Evolutionary conservation across 495 filamentous ascomycete genomes (phyloP).

Genomic region (Penicillium pulvis): DNA sequence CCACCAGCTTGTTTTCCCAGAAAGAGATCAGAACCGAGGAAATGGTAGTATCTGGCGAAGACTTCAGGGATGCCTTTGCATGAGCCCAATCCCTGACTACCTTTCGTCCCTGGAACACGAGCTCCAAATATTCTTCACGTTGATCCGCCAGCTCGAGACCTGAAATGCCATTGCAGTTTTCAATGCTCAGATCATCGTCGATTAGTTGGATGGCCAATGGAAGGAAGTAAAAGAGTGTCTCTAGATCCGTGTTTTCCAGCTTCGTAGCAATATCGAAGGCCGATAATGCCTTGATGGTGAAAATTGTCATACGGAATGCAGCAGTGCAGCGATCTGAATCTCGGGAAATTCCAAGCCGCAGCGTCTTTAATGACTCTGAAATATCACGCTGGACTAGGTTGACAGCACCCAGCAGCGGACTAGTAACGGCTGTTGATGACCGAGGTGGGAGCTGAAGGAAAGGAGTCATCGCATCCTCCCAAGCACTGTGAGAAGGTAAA

Average conservation of each 20-base stretch:
- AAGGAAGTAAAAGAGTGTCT: conserved; percentile 49
- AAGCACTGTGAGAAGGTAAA: conserved; percentile 49
- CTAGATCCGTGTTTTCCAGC: conserved; percentile 34
- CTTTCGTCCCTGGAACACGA: conserved; percentile 58
- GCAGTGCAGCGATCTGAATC: conserved; percentile 71
- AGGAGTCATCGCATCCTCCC: conserved; percentile 55
- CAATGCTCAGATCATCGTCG: conserved; percentile 63
- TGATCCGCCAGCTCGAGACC: conserved; percentile 46
- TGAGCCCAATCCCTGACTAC: conserved; percentile 54
- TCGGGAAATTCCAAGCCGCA: conserved; percentile 41
- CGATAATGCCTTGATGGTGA: conserved; percentile 58
- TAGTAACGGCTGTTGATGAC: conserved; percentile 69
- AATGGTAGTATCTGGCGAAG: conserved; percentile 17
- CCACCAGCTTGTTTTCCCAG: conserved; percentile 42
- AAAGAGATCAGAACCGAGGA: conserved; percentile 31
- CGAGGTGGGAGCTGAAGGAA: conserved; percentile 62
- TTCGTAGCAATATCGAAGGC: conserved; percentile 28
- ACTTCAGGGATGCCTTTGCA: conserved; percentile 20
- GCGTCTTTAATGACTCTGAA: conserved; percentile 27
- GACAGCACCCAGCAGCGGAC: conserved; percentile 68
- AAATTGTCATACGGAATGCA: conserved; percentile 73
- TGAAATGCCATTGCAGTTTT: conserved; percentile 59
- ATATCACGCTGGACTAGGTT: conserved; percentile 56
- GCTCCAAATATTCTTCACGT: conserved; percentile 61
- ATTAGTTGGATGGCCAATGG: conserved; percentile 59